Evolutionary conservation across 306 rosid genomes (phyloP), one percentile per base, ranked within the genome.

Genomic region (Cucumis hystrix): DNA sequence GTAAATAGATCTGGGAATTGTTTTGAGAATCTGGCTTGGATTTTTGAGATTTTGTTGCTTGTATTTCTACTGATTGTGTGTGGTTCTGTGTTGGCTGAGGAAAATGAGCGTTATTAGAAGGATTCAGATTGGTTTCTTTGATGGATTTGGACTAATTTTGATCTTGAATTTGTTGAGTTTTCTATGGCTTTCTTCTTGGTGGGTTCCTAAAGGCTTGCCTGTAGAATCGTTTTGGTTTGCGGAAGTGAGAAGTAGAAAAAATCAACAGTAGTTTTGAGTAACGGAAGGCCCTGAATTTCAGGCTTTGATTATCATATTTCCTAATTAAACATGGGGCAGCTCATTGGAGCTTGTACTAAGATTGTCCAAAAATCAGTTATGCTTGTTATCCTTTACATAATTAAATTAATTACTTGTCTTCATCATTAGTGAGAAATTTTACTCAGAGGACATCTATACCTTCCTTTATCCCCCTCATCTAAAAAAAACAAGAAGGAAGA

Each of bases 1-100:
- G 25, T 82, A 58, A 33, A 51, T 81, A 77, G 96, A 90, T 92
- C 92, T 90, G 81, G 30, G 82, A 37, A 52, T 78, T 65, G 55
- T 58, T 66, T 10, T 55, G 28, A 55, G 54, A 54, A 61, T 30
- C 69, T 35, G 14, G 39, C 10, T 76, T 37, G 10, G 16, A 14
- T 39, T 75, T 58, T 76, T 41, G 0, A 18, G 75, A 54, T 78
- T 49, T 64, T 39, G 28, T 54, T 37, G 23, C 58, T 71, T 71
- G 7, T 71, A 3, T 47, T 71, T 40, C 18, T 47, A 7, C 14
- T 70, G 33, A 15, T 70, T 69, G 13, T 30, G 14, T 64, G 33
- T 75, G 39, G 39, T 59, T 68, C 75, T 71, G 69, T 12, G 80
- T 60, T 59, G 49, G 76, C 68, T 78, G 79, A 82, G 75, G 78